Conservation (phyloP, 2,329 filamentous ascomycete species). For the Exophiala alcalophila region DNA sequence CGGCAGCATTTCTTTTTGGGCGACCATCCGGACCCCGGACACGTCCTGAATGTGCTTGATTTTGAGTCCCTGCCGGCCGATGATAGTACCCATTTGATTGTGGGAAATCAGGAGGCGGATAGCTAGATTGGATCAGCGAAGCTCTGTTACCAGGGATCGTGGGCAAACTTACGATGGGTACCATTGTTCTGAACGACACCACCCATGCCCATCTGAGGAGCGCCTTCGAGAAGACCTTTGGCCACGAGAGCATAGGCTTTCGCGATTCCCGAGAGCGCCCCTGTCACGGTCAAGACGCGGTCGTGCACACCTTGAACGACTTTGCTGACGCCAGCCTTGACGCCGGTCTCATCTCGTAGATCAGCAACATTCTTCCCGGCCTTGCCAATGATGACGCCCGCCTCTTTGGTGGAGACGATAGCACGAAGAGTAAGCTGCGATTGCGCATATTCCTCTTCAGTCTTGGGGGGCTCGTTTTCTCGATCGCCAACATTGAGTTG, state of each 20-base stretch:
- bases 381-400: conserved; percentile 98
- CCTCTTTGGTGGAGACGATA: conserved; percentile 98
- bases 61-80: conserved; percentile 91
- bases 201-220: conserved; percentile 93
- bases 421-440: conserved; percentile 90
- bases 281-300: conserved; percentile 92
- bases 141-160: conserved; percentile 1
- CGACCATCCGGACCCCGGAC: conserved; percentile 97
- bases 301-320: conserved; percentile 97
- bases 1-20: conserved; percentile 98
- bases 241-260: conserved; percentile 93
- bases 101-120: conserved; percentile 98
- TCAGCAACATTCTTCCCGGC: conserved; percentile 97
- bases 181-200: conserved; percentile 82
- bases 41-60: conserved; percentile 99
- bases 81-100: conserved; percentile 99
- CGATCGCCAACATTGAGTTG: conserved; percentile 64
- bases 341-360: conserved; percentile 92
- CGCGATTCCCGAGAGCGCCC: conserved; percentile 80
- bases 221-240: conserved; percentile 85
- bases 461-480: conserved; percentile 75
- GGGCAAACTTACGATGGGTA: conserved; percentile 76
- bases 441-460: conserved; percentile 93
- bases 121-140: conserved; percentile 53
- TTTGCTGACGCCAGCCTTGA: conserved; percentile 98